Percentiles rank a stretch among this genome's conserved stretches.
These are phyloP conservation scores for Penicillium occitanis DNA, from an alignment of 2,329 filamentous ascomycete genomes.

Conservation along the genomic window DNA sequence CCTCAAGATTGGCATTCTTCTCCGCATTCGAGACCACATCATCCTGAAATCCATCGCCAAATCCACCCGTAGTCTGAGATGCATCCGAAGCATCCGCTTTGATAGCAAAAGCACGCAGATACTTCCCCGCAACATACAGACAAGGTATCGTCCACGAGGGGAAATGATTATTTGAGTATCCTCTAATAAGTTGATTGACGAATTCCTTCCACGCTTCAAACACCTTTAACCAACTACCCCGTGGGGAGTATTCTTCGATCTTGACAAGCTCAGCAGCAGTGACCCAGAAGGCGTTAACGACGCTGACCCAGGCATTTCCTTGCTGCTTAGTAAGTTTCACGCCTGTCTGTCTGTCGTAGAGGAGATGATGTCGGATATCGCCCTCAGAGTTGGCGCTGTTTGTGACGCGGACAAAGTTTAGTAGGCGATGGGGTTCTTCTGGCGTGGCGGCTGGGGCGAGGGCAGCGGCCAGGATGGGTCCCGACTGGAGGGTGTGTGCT, in stretches of 20 bases:
- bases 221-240: slow-evolving; percentile 72
- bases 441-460: slow-evolving; percentile 68
- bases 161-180: slow-evolving; percentile 74
- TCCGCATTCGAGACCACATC: slow-evolving; percentile 75
- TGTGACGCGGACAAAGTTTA: slow-evolving; percentile 69
- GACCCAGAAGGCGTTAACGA: slow-evolving; percentile 83
- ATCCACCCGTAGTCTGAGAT: slow-evolving; percentile 49
- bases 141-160: slow-evolving; percentile 91
- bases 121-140: slow-evolving; percentile 82
- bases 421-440: slow-evolving; percentile 64
- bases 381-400: slow-evolving; percentile 64
- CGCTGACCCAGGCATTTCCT: slow-evolving; percentile 77
- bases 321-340: slow-evolving; percentile 64
- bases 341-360: slow-evolving; percentile 60
- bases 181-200: slow-evolving; percentile 71
- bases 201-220: slow-evolving; percentile 90
- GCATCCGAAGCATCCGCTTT: slow-evolving; percentile 72
- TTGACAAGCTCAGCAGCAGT: slow-evolving; percentile 71
- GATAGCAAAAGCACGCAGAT: slow-evolving; percentile 84
- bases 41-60: slow-evolving; percentile 65
- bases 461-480: slow-evolving; percentile 71
- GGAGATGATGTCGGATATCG: slow-evolving; percentile 69
- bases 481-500: slow-evolving; percentile 65
- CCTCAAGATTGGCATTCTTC: slow-evolving; percentile 82
- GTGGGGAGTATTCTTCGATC: slow-evolving; percentile 54